Percentiles rank a stretch among this genome's conserved stretches.
Evolutionary conservation across 805 yeast genomes (phyloP).

Genomic region (Saturnispora saitoi): DNA sequence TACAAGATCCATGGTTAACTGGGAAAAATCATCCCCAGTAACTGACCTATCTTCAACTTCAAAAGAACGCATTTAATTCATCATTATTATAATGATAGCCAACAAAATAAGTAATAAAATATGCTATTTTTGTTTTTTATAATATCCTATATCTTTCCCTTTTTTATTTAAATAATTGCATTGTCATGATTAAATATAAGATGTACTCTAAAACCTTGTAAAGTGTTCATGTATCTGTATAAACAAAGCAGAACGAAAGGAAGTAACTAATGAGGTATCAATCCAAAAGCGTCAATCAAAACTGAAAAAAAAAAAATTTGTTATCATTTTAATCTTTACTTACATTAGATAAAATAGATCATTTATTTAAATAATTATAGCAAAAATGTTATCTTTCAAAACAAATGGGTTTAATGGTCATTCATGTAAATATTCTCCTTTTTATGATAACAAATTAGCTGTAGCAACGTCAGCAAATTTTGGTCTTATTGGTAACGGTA

Average conservation of each 20-base stretch:
- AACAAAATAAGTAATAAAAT: not conserved
- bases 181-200: too few relatives aligned
- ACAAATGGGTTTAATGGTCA: constrained; percentile 83
- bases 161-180: too few relatives aligned
- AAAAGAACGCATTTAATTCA: not conserved
- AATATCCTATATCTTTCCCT: too few relatives aligned
- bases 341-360: not conserved
- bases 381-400: constrained; percentile 59
- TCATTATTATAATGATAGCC: not conserved
- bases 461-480: constrained; percentile 88
- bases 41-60: constrained; percentile 17
- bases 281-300: too few relatives aligned
- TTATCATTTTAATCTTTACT: not conserved
- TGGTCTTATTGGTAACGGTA: constrained; percentile 92
- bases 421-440: constrained; percentile 84
- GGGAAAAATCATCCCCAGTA: constrained; percentile 25
- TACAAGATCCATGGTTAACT: constrained; percentile 17
- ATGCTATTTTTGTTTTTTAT: too few relatives aligned
- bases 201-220: too few relatives aligned
- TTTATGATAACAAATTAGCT: constrained; percentile 79
- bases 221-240: too few relatives aligned
- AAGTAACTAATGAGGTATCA: too few relatives aligned
- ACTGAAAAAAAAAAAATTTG: not conserved
- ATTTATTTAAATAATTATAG: not conserved
- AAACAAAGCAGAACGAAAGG: too few relatives aligned